These are phyloP conservation scores for Colletotrichum tropicicola DNA, from an alignment of 2,329 filamentous ascomycete genomes.

Conservation along the genomic window DNA sequence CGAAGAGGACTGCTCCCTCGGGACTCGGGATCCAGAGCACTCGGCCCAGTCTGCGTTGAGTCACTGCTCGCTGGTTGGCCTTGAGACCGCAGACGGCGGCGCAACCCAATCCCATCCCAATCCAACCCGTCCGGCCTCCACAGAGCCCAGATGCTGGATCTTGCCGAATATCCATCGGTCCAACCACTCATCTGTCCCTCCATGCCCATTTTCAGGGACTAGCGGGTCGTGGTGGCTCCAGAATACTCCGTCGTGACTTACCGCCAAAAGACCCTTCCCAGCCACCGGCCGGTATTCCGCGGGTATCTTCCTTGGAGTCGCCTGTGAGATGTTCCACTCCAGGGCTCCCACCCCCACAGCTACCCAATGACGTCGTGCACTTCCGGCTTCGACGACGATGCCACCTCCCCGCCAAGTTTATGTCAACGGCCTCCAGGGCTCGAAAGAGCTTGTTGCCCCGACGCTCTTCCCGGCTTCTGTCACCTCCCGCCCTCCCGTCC, in stretches of 20 bases:
- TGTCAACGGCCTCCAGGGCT: conserved; percentile 22
- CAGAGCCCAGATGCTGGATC: conserved; percentile 28
- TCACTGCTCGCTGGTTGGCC: conserved; percentile 11
- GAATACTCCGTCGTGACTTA: conserved; percentile 6
- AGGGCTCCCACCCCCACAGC: conserved; percentile 22
- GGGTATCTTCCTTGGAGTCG: neutral
- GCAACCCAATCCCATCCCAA: conserved; percentile 1
- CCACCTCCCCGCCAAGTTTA: conserved; percentile 26
- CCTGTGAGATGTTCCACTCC: conserved; percentile 12
- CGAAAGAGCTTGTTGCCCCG: conserved; percentile 20
- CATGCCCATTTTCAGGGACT: conserved; percentile 23
- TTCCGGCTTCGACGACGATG: conserved; percentile 23
- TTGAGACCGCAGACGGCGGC: neutral
- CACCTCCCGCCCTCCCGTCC: conserved; percentile 13
- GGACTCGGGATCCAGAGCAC: neutral
- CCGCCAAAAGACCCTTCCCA: neutral
- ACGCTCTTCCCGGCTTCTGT: conserved; percentile 21
- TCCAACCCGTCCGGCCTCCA: conserved; percentile 12
- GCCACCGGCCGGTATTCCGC: neutral
- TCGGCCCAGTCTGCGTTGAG: neutral
- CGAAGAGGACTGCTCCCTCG: neutral
- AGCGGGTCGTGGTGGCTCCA: conserved; percentile 5
- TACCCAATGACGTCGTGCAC: conserved; percentile 28
- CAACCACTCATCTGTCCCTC: conserved; percentile 6
- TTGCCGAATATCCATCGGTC: conserved; percentile 25